Evolutionary conservation across 1,284 basidiomycete species (phyloP).

Genomic region (Fomitopsis betulina): DNA sequence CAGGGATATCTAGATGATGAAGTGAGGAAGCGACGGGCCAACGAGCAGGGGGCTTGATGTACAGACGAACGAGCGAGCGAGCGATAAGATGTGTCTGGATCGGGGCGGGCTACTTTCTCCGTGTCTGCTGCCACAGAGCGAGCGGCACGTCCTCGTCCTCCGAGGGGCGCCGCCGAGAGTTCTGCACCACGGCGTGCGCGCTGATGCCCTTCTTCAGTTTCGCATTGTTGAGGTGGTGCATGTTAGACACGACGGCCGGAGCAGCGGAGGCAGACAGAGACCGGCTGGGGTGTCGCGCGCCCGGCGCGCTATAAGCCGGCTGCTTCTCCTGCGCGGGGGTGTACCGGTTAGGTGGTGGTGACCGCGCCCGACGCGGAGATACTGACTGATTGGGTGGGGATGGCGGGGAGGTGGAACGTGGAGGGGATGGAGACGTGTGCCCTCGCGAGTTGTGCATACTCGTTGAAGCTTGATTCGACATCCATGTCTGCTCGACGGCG

Average conservation of each 20-base stretch:
- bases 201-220: slow-evolving; percentile 60
- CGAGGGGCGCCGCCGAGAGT: slow-evolving; percentile 36
- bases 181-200: slow-evolving; percentile 49
- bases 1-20: slow-evolving; percentile 16
- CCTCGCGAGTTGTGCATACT: slow-evolving; percentile 9
- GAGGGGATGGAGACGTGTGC: slow-evolving; percentile 29
- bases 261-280: slow-evolving; percentile 63
- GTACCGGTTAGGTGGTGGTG: slow-evolving; percentile 38
- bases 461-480: slow-evolving; percentile 14
- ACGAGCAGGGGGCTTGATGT: neutral
- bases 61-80: slow-evolving; percentile 4
- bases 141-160: slow-evolving; percentile 77
- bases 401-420: slow-evolving; percentile 29
- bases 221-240: slow-evolving; percentile 39
- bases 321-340: slow-evolving; percentile 29
- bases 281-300: slow-evolving; percentile 41
- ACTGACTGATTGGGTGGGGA: slow-evolving; percentile 14
- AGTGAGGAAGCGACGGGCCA: slow-evolving; percentile 2
- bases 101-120: slow-evolving; percentile 30
- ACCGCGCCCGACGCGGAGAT: slow-evolving; percentile 29
- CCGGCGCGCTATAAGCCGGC: slow-evolving; percentile 10
- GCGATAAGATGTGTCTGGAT: neutral
- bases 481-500: slow-evolving; percentile 29
- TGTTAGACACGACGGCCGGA: slow-evolving; percentile 32
- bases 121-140: slow-evolving; percentile 69